Conservation (phyloP, 1,284 basidiomycete genomes). For the Lentinula novae-zelandiae region DNA sequence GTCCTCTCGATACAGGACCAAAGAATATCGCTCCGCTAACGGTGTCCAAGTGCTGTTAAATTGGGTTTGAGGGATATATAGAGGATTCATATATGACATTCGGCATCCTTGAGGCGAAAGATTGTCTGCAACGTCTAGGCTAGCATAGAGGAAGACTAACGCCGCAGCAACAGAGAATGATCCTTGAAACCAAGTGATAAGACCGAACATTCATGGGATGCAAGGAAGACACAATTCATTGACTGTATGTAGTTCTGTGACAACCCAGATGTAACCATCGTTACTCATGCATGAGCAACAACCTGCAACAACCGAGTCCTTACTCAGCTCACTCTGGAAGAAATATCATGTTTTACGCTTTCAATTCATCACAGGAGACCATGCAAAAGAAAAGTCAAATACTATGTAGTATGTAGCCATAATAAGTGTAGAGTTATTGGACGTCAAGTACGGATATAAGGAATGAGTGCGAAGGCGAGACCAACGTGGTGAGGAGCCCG, state of each 20-base stretch:
- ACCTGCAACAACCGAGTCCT: too few species aligned
- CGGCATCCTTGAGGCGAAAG: constrained; percentile 86
- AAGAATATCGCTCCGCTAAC: constrained; percentile 70
- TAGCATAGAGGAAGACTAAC: constrained; percentile 36
- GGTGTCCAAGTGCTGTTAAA: constrained; percentile 68
- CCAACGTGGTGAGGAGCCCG: not conserved
- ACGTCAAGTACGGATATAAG: constrained; percentile 1
- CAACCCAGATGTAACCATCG: too few species aligned
- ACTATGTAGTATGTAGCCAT: constrained; percentile 4
- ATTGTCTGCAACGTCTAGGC: constrained; percentile 33
- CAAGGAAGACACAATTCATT: not conserved
- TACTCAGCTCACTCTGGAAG: too few species aligned
- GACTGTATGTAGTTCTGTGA: too few species aligned
- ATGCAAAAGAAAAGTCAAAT: constrained; percentile 4
- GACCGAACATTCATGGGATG: constrained; percentile 11
- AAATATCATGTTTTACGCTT: not conserved
- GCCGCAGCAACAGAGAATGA: constrained; percentile 27
- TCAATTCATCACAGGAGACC: constrained; percentile 9
- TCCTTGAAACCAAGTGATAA: constrained; percentile 18
- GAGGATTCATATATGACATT: constrained; percentile 97
- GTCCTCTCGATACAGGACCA: constrained; percentile 91
- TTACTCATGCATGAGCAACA: too few species aligned
- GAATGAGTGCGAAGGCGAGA: not conserved
- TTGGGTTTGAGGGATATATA: constrained; percentile 69
- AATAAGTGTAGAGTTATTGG: constrained; percentile 6